phyloP scores from a whole-genome alignment of 139 green algal species.

The Coelastrella sp. region DNA sequence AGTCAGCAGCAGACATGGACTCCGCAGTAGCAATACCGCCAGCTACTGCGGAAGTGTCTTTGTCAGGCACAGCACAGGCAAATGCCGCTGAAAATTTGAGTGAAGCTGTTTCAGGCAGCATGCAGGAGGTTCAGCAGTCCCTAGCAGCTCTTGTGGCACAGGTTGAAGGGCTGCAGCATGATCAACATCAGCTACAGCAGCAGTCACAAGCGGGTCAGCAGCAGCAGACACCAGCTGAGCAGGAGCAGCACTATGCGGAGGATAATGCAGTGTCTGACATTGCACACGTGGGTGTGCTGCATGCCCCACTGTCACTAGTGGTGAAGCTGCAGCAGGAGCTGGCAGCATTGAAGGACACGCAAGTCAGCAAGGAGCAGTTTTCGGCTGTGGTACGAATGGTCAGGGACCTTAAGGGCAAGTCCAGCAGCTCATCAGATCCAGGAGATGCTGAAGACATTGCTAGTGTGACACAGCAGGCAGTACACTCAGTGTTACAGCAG shows the following conservation, averaged over 20 bases:
- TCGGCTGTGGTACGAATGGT: conserved; percentile 27
- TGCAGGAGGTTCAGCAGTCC: neutral
- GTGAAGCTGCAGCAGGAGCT: conserved; percentile 42
- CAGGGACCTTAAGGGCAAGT: conserved; percentile 1
- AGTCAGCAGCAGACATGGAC: too few relatives aligned
- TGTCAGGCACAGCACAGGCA: too few relatives aligned
- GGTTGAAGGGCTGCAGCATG: neutral
- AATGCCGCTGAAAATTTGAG: too few relatives aligned
- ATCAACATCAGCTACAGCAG: neutral
- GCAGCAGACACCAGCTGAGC: neutral
- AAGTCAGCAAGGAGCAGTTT: conserved; percentile 44
- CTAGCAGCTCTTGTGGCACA: conserved; percentile 2
- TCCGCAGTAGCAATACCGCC: too few relatives aligned
- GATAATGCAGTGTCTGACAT: too few relatives aligned
- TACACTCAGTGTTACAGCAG: neutral
- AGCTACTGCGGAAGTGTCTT: too few relatives aligned
- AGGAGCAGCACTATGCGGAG: too few relatives aligned
- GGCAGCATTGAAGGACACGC: neutral
- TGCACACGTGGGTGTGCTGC: conserved; percentile 3
- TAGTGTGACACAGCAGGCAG: neutral
- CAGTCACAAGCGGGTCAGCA: neutral
- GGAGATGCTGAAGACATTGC: neutral
- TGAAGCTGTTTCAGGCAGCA: too few relatives aligned
- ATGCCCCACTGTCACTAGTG: conserved; percentile 36
- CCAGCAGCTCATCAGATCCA: neutral